These are phyloP conservation scores for Alternaria sp. DNA, from an alignment of 2,329 filamentous ascomycete genomes.

Conservation along the genomic window DNA sequence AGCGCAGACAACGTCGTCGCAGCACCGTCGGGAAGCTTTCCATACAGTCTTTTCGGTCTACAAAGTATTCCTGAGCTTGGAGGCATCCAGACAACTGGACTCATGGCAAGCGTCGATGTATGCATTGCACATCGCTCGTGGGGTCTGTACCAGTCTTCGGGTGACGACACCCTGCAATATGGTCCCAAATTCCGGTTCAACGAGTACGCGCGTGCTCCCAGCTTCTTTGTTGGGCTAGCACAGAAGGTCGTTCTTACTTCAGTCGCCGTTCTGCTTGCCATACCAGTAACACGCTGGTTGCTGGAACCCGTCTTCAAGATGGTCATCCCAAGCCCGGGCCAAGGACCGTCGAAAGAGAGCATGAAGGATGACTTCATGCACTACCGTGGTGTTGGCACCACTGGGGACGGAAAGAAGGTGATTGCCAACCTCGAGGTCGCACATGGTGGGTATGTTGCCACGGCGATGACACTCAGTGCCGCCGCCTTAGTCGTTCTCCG, in stretches of 20 bases:
- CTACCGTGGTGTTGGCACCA: conserved; percentile 68
- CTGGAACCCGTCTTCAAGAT: conserved; percentile 38
- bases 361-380: conserved; percentile 66
- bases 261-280: conserved; percentile 52
- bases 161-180: conserved; percentile 52
- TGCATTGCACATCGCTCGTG: conserved; percentile 66
- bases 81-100: conserved; percentile 63
- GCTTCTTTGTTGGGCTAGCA: conserved; percentile 54
- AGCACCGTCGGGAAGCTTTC: conserved; percentile 43
- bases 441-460: conserved; percentile 72
- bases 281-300: conserved; percentile 60
- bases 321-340: conserved; percentile 36
- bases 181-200: conserved; percentile 64
- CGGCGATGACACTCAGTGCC: conserved; percentile 67
- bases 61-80: conserved; percentile 63
- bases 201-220: conserved; percentile 62
- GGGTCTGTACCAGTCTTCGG: conserved; percentile 54
- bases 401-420: conserved; percentile 59
- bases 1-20: conserved; percentile 46
- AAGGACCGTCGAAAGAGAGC: conserved; percentile 54
- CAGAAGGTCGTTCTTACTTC: conserved; percentile 58
- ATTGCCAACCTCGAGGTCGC: conserved; percentile 62
- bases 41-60: conserved; percentile 58
- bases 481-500: conserved; percentile 70
- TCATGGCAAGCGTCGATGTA: conserved; percentile 60